These are phyloP conservation scores for Fusarium ramigenum DNA, from an alignment of 2,329 filamentous ascomycete genomes.

Conservation along the genomic window DNA sequence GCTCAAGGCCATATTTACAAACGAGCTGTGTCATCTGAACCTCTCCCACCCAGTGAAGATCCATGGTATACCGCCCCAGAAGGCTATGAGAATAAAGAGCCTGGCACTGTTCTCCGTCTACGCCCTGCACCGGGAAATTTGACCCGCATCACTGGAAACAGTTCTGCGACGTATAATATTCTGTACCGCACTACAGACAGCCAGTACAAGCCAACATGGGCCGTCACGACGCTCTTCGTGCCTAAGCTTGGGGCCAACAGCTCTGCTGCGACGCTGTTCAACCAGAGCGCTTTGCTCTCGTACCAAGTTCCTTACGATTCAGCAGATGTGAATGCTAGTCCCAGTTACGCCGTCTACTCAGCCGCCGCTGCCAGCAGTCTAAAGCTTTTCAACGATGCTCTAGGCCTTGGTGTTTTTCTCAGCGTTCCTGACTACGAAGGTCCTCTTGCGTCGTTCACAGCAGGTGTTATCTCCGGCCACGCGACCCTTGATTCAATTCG, in stretches of 20 bases:
- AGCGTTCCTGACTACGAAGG: slow-evolving; percentile 59
- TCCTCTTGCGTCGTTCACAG: slow-evolving; percentile 54
- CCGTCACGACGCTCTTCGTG: slow-evolving; percentile 36
- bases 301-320: slow-evolving; percentile 40
- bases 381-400: background rate
- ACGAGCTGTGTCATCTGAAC: background rate
- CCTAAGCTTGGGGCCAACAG: slow-evolving; percentile 31
- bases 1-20: slow-evolving; percentile 2
- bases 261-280: slow-evolving; percentile 9
- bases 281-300: slow-evolving; percentile 32
- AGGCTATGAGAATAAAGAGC: slow-evolving; percentile 26
- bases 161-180: slow-evolving; percentile 36
- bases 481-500: slow-evolving; percentile 57
- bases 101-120: slow-evolving; percentile 37
- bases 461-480: slow-evolving; percentile 55
- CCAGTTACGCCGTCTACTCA: slow-evolving; percentile 29
- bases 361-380: background rate
- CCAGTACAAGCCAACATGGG: slow-evolving; percentile 37
- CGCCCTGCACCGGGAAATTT: slow-evolving; percentile 37
- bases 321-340: slow-evolving; percentile 34
- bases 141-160: slow-evolving; percentile 30
- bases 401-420: slow-evolving; percentile 43
- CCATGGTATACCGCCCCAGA: slow-evolving; percentile 40
- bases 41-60: slow-evolving; percentile 34
- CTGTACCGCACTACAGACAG: slow-evolving; percentile 41